Conservation (phyloP, 177 flowering plant species). For the Vitis hybrid region DNA sequence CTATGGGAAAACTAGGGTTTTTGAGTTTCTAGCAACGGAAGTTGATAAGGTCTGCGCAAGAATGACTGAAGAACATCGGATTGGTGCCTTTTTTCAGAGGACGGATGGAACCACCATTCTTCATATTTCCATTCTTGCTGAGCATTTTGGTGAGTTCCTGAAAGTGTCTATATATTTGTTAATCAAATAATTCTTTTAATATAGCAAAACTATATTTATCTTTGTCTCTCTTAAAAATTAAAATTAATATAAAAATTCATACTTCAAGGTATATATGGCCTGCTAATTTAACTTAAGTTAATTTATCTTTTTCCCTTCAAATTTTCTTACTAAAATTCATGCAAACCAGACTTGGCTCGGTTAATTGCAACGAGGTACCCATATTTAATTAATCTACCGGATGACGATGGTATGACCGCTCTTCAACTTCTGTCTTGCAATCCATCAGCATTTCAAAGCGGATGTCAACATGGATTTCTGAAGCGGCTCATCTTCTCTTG, state of each 20-base stretch:
- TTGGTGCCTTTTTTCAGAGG: background rate
- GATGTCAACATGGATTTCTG: background rate
- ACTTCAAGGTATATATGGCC: no score
- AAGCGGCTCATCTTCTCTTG: background rate
- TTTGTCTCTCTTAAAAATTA: no score
- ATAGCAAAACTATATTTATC: no score
- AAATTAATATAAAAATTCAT: no score
- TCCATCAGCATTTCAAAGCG: slow-evolving; percentile 7
- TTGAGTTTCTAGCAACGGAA: background rate
- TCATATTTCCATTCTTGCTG: background rate
- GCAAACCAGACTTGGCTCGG: no score
- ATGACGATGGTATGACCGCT: slow-evolving; percentile 6
- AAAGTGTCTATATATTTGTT: no score
- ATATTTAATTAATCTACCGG: background rate
- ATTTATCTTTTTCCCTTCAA: no score
- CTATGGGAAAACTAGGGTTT: background rate
- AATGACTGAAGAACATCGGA: background rate
- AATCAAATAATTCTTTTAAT: no score
- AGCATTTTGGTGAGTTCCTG: background rate
- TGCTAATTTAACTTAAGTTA: no score
- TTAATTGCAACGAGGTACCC: no score
- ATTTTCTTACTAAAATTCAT: background rate
- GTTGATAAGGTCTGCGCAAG: background rate
- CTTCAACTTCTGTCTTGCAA: slow-evolving; percentile 12
- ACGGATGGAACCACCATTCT: background rate